Evolutionary conservation across 768 basidiomycete genomes (phyloP).

Genomic region (Cantharellus anzutake): DNA sequence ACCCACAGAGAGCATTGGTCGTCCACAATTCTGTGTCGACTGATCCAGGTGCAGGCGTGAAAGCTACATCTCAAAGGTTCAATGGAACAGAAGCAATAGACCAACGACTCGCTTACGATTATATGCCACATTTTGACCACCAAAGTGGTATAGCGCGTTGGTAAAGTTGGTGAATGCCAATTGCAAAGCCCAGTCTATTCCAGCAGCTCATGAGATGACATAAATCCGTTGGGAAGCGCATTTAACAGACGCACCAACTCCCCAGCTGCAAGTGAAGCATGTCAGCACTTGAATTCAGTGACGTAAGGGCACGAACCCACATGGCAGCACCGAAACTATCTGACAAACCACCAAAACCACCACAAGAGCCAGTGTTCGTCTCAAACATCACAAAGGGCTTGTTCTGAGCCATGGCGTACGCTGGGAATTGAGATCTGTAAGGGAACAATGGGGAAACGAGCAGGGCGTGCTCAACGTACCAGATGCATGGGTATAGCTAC

Average conservation of each 20-base stretch:
- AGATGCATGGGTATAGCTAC: background rate
- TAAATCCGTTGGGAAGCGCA: background rate
- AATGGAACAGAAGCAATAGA: background rate
- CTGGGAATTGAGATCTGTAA: constrained; percentile 5
- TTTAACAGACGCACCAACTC: background rate
- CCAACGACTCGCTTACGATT: constrained; percentile 22
- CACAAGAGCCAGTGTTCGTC: constrained; percentile 38
- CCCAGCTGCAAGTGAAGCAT: background rate
- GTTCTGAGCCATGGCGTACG: constrained; percentile 18
- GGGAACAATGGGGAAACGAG: background rate
- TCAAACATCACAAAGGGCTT: constrained; percentile 44
- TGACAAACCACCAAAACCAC: constrained; percentile 34
- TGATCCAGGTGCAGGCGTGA: background rate
- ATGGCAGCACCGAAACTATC: constrained; percentile 31
- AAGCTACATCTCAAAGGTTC: background rate
- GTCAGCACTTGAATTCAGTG: background rate
- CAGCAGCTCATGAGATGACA: background rate
- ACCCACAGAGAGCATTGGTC: constrained; percentile 29
- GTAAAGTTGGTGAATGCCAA: constrained; percentile 33
- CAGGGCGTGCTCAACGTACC: background rate
- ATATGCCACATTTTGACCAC: constrained; percentile 32
- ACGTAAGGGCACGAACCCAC: constrained; percentile 18
- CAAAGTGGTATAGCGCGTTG: constrained; percentile 27
- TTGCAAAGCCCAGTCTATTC: constrained; percentile 26
- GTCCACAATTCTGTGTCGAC: constrained; percentile 11